Evolutionary conservation across 2,329 filamentous ascomycete genomes (phyloP), one percentile per base, ranked within the genome.

Genomic region (Penicillium sp.): DNA sequence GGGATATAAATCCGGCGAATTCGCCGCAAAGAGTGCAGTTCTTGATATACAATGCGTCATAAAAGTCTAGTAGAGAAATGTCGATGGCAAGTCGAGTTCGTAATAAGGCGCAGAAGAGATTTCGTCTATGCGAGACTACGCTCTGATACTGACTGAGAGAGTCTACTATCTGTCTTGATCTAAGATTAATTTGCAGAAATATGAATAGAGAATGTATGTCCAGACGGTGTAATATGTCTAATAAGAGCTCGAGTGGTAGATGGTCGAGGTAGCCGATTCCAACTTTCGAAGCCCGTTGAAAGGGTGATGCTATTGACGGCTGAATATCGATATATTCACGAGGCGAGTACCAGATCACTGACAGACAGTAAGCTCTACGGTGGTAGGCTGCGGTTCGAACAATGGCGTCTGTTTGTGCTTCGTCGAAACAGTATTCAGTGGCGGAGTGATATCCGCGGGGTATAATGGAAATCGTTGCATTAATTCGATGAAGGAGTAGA

Each of bases 321-420:
- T n/a, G 49, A 46, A 50, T 53, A 20, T 38, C 50, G 10, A 39
- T 11, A 20, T 57, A 45, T 57, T 57, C 55, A 8, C 45, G 50
- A 20, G 18, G 44, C 24, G 55, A 45, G 55, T 14, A 57, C 55
- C 50, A 54, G 29, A 50, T 53, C n/a, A 53, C 55, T 20, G 55
- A 45, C 2, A 54, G 45, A 31, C 29, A 42, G 40, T 42, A 57
- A 45, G 47, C 55, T 57, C 26, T 57, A 29, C 59, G 56, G 40
- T 61, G 60, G 45, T 64, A 65, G 40, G 59, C 55, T 22, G 55
- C 61, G 32, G 61, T 61, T 48, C 60, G 57, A 53, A 63, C 50
- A 58, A 65, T 64, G 13, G 49, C 57, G 16, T 58, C 61, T n/a
- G 42, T 5, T 43, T 59, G 44, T 56, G 55, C 50, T 50, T 54